Percentiles rank a stretch among this genome's conserved stretches.
Conservation (phyloP, 2,329 filamentous ascomycete genomes). For the Aotearoamyces nothofagi region DNA sequence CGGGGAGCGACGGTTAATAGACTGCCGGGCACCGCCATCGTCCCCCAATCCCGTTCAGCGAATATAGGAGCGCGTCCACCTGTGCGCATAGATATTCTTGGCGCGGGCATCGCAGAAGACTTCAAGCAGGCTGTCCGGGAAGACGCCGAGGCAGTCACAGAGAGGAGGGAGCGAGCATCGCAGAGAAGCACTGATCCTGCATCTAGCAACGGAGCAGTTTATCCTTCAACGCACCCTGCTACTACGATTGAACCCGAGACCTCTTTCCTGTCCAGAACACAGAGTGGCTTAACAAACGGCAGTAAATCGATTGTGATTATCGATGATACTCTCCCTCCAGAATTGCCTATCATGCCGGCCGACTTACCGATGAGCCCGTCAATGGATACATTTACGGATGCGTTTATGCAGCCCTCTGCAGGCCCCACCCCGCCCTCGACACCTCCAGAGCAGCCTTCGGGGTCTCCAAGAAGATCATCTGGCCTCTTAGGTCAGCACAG, state of each 20-base stretch:
- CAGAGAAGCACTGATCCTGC: constrained; percentile 5
- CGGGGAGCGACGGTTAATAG: constrained; percentile 37
- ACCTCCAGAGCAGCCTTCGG: constrained; percentile 30
- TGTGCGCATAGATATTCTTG: constrained; percentile 65
- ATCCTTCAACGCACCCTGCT: constrained; percentile 13
- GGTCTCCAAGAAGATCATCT: constrained; percentile 38
- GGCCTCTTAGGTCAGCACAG: constrained; percentile 34
- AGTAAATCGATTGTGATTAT: constrained; percentile 87
- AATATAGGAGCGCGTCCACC: constrained; percentile 31
- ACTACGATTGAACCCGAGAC: constrained; percentile 9
- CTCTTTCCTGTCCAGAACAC: constrained; percentile 5
- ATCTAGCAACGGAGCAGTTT: constrained; percentile 7
- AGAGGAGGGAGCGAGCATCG: constrained; percentile 12
- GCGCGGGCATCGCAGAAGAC: constrained; percentile 63
- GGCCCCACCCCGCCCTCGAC: constrained; percentile 47
- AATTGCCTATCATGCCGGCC: constrained; percentile 35
- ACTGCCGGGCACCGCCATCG: constrained; percentile 42
- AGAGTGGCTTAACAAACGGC: constrained; percentile 40
- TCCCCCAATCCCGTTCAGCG: constrained; percentile 35
- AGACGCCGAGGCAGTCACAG: constrained; percentile 31
- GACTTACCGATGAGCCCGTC: constrained; percentile 26
- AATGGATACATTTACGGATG: constrained; percentile 36
- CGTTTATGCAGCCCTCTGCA: constrained; percentile 30
- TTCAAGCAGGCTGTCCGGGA: constrained; percentile 64
- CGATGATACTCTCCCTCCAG: constrained; percentile 30